phyloP scores from a whole-genome alignment of 768 basidiomycete species.

The Panaeolus cyanescens region DNA sequence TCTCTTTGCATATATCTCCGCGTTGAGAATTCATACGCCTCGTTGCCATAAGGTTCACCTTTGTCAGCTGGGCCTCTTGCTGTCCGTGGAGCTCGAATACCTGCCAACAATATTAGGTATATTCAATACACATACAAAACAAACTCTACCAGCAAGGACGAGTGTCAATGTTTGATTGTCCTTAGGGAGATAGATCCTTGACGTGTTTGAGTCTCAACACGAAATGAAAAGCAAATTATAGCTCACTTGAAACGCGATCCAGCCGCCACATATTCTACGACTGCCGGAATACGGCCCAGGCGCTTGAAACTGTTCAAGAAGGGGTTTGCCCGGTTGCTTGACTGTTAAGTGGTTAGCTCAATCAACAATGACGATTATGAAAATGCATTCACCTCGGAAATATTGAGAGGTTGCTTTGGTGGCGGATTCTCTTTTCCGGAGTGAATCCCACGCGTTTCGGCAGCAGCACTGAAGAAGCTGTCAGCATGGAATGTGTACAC shows the following conservation, averaged over 20 bases:
- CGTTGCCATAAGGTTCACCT: conserved; percentile 84
- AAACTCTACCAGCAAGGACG: conserved; percentile 71
- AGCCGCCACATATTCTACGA: conserved; percentile 92
- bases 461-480: conserved; percentile 56
- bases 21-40: conserved; percentile 79
- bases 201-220: neutral
- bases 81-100: conserved; percentile 88
- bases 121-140: conserved; percentile 2
- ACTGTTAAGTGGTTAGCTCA: conserved; percentile 38
- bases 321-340: conserved; percentile 72
- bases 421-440: conserved; percentile 86
- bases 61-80: conserved; percentile 82
- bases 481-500: neutral
- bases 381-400: conserved; percentile 75
- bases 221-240: conserved; percentile 5
- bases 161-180: conserved; percentile 94
- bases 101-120: conserved; percentile 33
- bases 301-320: conserved; percentile 94
- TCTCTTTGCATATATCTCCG: conserved; percentile 92
- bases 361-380: neutral
- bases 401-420: conserved; percentile 82
- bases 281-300: conserved; percentile 75
- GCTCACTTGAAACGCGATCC: conserved; percentile 93
- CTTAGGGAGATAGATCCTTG: conserved; percentile 80
- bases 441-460: conserved; percentile 84